Conservation (phyloP, 305 asterid species). For the Fraxinus angustifolia region DNA sequence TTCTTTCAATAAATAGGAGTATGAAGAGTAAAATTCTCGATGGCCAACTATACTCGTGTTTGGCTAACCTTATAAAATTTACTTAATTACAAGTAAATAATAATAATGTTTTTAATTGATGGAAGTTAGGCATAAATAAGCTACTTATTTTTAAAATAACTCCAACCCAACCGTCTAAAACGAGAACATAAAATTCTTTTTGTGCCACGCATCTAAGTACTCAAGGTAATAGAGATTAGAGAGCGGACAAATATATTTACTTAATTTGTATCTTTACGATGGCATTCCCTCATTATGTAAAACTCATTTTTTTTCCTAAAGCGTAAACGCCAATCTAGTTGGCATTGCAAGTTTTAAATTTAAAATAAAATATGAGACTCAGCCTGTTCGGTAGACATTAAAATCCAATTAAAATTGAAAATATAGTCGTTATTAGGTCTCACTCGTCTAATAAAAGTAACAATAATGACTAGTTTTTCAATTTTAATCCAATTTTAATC, state of each 20-base stretch:
- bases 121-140: neutral
- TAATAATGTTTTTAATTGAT: neutral
- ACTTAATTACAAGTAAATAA: neutral
- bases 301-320: neutral
- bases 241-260: neutral
- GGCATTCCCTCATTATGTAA: neutral
- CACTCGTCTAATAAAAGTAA: no score
- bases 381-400: no score
- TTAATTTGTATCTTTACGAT: neutral
- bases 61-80: neutral
- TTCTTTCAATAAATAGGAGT: neutral
- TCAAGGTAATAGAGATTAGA: neutral
- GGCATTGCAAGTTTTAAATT: neutral
- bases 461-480: no score
- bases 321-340: neutral
- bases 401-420: no score
- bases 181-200: neutral
- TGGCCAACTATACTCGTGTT: neutral
- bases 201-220: neutral
- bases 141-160: neutral
- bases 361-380: no score
- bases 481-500: no score
- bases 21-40: neutral
- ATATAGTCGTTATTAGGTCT: no score
- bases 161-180: neutral